phyloP scores from a whole-genome alignment of 495 filamentous ascomycete genomes.

The Zalerion maritima region DNA sequence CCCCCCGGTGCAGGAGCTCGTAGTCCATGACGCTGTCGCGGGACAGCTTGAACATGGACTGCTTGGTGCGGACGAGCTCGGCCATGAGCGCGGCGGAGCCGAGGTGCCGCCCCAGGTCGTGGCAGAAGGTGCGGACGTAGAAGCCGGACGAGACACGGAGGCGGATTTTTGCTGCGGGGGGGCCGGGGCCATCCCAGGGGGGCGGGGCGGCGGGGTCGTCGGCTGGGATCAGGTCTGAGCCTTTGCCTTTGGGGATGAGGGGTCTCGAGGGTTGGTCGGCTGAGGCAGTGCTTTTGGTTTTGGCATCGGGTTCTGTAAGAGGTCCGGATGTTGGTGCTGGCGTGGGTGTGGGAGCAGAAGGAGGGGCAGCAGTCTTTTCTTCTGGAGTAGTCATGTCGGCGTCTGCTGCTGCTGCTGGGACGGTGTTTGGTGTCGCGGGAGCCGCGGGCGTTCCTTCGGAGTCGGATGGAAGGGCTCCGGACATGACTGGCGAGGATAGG shows the following conservation, averaged over 20 bases:
- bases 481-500: no score
- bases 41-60: constrained; percentile 60
- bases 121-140: constrained; percentile 86
- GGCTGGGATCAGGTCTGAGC: constrained; percentile 19
- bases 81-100: constrained; percentile 79
- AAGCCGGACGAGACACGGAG: constrained; percentile 95
- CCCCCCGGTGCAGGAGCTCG: constrained; percentile 59
- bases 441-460: constrained; percentile 1
- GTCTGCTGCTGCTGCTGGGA: constrained; percentile 23
- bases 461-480: no score
- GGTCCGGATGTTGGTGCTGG: background rate
- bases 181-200: constrained; percentile 33
- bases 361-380: constrained; percentile 13
- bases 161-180: constrained; percentile 62
- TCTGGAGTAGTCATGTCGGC: constrained; percentile 25
- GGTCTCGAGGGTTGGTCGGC: constrained; percentile 5
- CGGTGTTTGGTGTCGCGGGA: constrained; percentile 3
- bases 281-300: constrained; percentile 3
- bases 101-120: constrained; percentile 77
- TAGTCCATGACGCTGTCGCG: constrained; percentile 64
- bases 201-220: constrained; percentile 18
- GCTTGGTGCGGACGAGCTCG: constrained; percentile 61
- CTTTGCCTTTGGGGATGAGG: constrained; percentile 15
- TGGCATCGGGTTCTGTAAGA: no score
- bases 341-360: background rate